phyloP scores from a whole-genome alignment of 2,329 filamentous ascomycete species.

The Aureobasidium leucospermi region DNA sequence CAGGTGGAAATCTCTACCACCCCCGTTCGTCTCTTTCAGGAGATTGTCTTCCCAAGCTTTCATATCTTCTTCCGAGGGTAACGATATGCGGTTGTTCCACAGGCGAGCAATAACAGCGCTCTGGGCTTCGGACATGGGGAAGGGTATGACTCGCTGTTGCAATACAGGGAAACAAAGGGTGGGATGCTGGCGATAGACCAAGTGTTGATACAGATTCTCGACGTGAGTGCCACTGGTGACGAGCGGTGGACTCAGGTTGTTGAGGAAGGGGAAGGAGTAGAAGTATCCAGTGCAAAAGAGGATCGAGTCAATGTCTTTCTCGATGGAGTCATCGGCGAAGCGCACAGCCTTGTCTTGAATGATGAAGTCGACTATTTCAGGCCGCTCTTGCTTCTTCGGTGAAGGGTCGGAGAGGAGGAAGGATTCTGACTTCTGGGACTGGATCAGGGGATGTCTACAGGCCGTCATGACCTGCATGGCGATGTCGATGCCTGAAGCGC shows the following conservation, averaged over 20 bases:
- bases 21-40: conserved; percentile 38
- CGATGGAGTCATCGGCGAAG: conserved; percentile 59
- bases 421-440: conserved; percentile 52
- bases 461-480: conserved; percentile 63
- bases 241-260: conserved; percentile 44
- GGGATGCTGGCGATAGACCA: conserved; percentile 69
- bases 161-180: conserved; percentile 71
- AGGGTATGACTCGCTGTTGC: conserved; percentile 80
- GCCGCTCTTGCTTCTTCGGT: conserved; percentile 50
- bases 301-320: conserved; percentile 63
- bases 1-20: conserved; percentile 46
- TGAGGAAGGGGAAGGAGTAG: conserved; percentile 70
- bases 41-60: conserved; percentile 53
- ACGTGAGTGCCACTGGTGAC: conserved; percentile 64
- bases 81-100: conserved; percentile 61
- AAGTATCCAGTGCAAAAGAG: conserved; percentile 89
- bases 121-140: conserved; percentile 72
- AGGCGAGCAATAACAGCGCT: conserved; percentile 68
- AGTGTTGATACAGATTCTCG: conserved; percentile 66
- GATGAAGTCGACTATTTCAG: conserved; percentile 48
- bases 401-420: conserved; percentile 33
- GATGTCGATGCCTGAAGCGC: conserved; percentile 78
- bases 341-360: conserved; percentile 53
- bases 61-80: conserved; percentile 62
- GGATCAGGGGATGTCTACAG: conserved; percentile 54